Percentiles rank a stretch among this genome's conserved stretches.
phyloP scores from a whole-genome alignment of 2,329 filamentous ascomycete species.

The Xenoacremonium recifei region DNA sequence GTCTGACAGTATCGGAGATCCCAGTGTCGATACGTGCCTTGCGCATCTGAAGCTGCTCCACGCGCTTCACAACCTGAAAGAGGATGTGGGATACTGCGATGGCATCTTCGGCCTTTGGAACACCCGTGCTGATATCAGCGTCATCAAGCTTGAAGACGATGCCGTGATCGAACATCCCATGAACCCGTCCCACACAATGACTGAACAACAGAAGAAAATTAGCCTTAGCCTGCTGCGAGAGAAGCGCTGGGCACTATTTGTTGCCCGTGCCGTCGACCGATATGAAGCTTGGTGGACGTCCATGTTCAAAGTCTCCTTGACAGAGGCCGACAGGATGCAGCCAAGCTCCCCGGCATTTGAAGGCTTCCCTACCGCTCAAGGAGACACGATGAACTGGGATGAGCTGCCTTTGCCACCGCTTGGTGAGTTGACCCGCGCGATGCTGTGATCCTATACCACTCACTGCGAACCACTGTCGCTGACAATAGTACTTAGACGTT shows the following conservation, averaged over 20 bases:
- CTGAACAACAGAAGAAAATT: constrained; percentile 20
- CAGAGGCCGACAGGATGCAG: constrained; percentile 9
- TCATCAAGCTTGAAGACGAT: constrained; percentile 8
- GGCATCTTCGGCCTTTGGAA: constrained; percentile 60
- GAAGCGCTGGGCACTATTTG: constrained; percentile 66
- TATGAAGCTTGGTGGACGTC: constrained; percentile 59
- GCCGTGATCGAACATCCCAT: constrained; percentile 9
- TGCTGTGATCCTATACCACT: no score
- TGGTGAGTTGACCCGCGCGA: no score
- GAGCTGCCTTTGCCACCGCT: constrained; percentile 18
- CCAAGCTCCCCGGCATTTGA: constrained; percentile 5
- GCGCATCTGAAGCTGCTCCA: constrained; percentile 65
- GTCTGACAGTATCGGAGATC: constrained; percentile 6
- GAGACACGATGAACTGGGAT: constrained; percentile 13
- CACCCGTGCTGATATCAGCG: constrained; percentile 27
- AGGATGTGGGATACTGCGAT: constrained; percentile 57
- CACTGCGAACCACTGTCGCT: background rate
- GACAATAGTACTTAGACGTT: constrained; percentile 47
- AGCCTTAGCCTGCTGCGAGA: constrained; percentile 53
- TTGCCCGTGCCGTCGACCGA: constrained; percentile 60
- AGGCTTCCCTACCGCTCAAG: no score
- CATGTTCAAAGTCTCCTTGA: constrained; percentile 8
- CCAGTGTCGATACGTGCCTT: constrained; percentile 18
- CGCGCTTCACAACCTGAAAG: constrained; percentile 60
- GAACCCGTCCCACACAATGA: constrained; percentile 12